Evolutionary conservation across 306 rosid species (phyloP).

Genomic region (Benincasa hispida): DNA sequence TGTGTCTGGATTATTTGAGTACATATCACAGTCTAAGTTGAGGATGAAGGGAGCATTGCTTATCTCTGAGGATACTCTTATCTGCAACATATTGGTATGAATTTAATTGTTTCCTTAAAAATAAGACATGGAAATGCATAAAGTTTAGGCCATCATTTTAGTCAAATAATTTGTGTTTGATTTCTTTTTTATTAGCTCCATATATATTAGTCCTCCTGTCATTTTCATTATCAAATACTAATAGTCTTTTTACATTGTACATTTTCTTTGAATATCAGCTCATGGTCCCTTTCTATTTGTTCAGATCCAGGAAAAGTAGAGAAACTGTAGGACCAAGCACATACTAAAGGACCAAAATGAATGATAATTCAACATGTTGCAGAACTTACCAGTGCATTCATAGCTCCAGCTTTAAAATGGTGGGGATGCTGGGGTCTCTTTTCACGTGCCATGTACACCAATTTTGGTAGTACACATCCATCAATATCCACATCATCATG

Average conservation of each 20-base stretch:
- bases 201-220: not conserved
- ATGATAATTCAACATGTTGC: not conserved
- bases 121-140: not conserved
- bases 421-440: constrained; percentile 48
- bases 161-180: not conserved
- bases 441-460: constrained; percentile 63
- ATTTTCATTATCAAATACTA: no score
- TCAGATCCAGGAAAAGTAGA: not conserved
- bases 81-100: constrained; percentile 19
- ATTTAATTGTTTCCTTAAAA: not conserved
- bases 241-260: not conserved
- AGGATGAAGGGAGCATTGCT: constrained; percentile 56
- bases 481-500: constrained; percentile 24
- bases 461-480: constrained; percentile 31
- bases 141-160: not conserved
- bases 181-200: not conserved
- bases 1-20: constrained; percentile 32
- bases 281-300: not conserved
- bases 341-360: not conserved
- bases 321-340: not conserved
- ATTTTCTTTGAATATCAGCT: not conserved
- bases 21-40: constrained; percentile 67
- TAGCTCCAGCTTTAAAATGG: constrained; percentile 73
- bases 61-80: constrained; percentile 57
- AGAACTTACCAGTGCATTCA: constrained; percentile 43